Evolutionary conservation across 1,139 yeast species (phyloP).

Genomic region (Taphrina flavorubra): DNA sequence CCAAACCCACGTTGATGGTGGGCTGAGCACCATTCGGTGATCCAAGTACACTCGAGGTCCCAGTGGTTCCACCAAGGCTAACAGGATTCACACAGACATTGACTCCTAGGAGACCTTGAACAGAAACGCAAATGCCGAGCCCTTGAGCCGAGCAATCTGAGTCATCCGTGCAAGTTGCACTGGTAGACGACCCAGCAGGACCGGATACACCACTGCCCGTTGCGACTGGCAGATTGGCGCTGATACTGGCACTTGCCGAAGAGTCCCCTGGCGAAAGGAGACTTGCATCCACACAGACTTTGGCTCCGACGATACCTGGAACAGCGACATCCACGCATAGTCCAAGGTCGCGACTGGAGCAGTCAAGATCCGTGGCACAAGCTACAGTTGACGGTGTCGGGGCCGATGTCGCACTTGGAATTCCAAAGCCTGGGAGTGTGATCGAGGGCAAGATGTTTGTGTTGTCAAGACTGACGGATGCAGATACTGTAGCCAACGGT

Average conservation of each 20-base stretch:
- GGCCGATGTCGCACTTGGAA: not conserved
- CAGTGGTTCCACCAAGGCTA: not conserved
- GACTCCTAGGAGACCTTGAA: not conserved
- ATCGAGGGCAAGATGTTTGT: not conserved
- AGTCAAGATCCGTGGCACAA: constrained; percentile 1
- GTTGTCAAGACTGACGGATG: not conserved
- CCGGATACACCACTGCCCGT: not conserved
- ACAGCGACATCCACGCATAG: constrained; percentile 1
- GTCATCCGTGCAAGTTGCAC: not conserved
- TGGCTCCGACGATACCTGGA: not conserved
- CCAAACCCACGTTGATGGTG: no score
- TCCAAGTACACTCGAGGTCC: no score
- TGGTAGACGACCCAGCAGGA: not conserved
- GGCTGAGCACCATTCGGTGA: no score
- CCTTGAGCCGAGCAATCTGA: not conserved
- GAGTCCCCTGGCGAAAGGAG: not conserved
- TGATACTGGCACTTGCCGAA: not conserved
- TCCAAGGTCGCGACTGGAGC: constrained; percentile 4
- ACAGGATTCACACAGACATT: not conserved
- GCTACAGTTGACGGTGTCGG: not conserved
- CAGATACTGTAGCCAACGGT: not conserved
- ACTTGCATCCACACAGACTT: not conserved
- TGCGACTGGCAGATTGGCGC: not conserved
- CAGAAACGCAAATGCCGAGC: not conserved
- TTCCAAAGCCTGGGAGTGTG: not conserved